Percentiles rank a stretch among this genome's conserved stretches.
phyloP scores from a whole-genome alignment of 805 yeast species.

The Ogataea kodamae region DNA sequence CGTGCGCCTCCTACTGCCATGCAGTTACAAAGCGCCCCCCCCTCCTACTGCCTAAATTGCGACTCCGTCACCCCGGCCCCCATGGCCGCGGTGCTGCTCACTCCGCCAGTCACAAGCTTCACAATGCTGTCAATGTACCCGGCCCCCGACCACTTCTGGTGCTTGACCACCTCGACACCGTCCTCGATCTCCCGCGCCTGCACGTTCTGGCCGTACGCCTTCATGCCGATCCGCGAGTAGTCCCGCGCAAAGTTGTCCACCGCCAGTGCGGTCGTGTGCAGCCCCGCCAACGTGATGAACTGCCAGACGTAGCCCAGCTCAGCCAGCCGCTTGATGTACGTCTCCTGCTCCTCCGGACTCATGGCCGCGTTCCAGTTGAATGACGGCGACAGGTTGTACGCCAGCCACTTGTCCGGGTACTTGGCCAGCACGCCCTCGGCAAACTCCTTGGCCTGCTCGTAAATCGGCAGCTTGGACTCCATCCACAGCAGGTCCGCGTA shows the following conservation, averaged over 20 bases:
- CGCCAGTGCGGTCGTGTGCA: slow-evolving; percentile 93
- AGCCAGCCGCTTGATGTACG: slow-evolving; percentile 83
- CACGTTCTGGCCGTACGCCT: slow-evolving; percentile 85
- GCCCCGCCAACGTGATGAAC: slow-evolving; percentile 94
- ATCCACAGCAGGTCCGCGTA: slow-evolving; percentile 96
- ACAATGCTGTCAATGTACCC: slow-evolving; percentile 90
- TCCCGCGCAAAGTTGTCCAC: slow-evolving; percentile 79
- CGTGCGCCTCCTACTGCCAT: too few relatives aligned
- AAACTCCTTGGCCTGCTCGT: slow-evolving; percentile 88
- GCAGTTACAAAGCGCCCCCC: too few relatives aligned
- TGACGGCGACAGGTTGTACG: slow-evolving; percentile 94
- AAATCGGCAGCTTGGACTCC: slow-evolving; percentile 96
- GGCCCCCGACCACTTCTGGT: slow-evolving; percentile 99
- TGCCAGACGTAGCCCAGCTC: slow-evolving; percentile 95
- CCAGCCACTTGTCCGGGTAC: slow-evolving; percentile 91
- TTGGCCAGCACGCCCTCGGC: slow-evolving; percentile 83
- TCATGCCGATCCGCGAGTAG: slow-evolving; percentile 84
- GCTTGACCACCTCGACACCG: slow-evolving; percentile 94
- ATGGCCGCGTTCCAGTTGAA: slow-evolving; percentile 97
- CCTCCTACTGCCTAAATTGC: slow-evolving; percentile 89
- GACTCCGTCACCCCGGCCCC: slow-evolving; percentile 98
- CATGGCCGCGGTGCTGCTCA: slow-evolving; percentile 95
- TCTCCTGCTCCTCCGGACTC: slow-evolving; percentile 81
- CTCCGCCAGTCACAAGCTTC: slow-evolving; percentile 91
- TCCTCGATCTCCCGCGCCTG: slow-evolving; percentile 84